Conservation (phyloP, 208 protist genomes). For the Wallacemonas collosoma region DNA sequence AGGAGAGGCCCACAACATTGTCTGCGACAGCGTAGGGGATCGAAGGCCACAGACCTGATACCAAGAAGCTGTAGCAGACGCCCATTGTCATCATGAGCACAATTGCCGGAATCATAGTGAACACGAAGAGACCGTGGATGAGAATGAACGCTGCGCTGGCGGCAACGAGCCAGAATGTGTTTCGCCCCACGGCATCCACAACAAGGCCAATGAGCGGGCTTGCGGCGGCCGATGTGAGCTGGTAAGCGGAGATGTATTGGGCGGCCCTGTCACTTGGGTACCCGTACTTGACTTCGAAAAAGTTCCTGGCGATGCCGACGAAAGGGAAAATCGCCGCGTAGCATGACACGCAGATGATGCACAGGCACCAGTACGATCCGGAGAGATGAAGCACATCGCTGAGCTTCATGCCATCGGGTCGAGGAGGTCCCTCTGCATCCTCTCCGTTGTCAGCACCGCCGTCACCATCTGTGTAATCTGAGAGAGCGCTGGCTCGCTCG, state of each 20-base stretch:
- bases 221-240: slow-evolving; percentile 78
- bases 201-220: slow-evolving; percentile 81
- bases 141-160: slow-evolving; percentile 50
- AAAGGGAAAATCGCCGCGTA: slow-evolving; percentile 89
- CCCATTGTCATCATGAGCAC: slow-evolving; percentile 83
- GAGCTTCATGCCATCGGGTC: slow-evolving; percentile 33
- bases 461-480: neutral
- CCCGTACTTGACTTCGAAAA: slow-evolving; percentile 87
- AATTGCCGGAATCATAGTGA: slow-evolving; percentile 64
- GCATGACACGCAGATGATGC: slow-evolving; percentile 81
- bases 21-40: slow-evolving; percentile 72
- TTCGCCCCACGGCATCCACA: slow-evolving; percentile 83
- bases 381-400: slow-evolving; percentile 64
- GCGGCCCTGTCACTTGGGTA: slow-evolving; percentile 52
- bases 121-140: slow-evolving; percentile 77
- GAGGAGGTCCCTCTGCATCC: neutral
- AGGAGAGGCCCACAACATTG: slow-evolving; percentile 81
- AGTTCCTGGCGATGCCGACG: slow-evolving; percentile 80
- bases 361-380: slow-evolving; percentile 77
- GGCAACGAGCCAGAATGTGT: slow-evolving; percentile 74
- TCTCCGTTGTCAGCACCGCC: slow-evolving; percentile 14
- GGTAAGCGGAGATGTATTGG: slow-evolving; percentile 82
- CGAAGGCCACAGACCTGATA: slow-evolving; percentile 88
- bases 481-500: slow-evolving; percentile 32
- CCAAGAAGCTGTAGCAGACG: slow-evolving; percentile 85